These are phyloP conservation scores for Acanthamoeba pearcei DNA, from an alignment of 208 protist genomes.

Conservation along the genomic window DNA sequence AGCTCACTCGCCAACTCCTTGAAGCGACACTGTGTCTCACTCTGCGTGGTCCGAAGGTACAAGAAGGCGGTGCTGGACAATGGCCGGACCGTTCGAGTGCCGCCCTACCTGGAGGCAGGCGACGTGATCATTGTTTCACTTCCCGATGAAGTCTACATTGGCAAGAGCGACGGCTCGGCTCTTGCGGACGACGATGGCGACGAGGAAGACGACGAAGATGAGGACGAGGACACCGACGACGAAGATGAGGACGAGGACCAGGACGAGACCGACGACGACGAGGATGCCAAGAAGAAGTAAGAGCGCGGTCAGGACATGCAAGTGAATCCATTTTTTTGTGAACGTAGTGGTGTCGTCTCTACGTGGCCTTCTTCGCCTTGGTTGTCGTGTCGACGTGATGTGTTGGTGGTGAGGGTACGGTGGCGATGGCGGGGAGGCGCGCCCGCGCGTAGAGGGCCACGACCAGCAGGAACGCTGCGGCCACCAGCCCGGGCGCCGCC, in stretches of 20 bases:
- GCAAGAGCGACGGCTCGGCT: background rate
- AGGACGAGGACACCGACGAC: background rate
- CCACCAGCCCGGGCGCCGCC: background rate
- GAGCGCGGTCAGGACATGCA: background rate
- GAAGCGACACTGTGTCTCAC: background rate
- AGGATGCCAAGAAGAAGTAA: conserved; percentile 8
- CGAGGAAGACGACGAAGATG: background rate
- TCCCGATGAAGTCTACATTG: background rate
- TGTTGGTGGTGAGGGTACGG: background rate
- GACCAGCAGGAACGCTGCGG: conserved; percentile 3
- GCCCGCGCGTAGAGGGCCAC: background rate
- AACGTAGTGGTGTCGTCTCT: too few relatives aligned
- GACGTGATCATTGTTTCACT: background rate
- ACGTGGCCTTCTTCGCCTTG: background rate
- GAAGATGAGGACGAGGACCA: conserved; percentile 18
- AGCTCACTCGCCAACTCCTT: too few relatives aligned
- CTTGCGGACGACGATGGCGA: background rate
- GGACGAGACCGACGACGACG: background rate
- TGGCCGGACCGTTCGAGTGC: background rate
- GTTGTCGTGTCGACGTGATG: background rate
- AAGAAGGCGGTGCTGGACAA: conserved; percentile 60
- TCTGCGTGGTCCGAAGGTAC: background rate
- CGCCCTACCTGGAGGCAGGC: background rate
- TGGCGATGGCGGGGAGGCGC: background rate
- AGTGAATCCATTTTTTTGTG: background rate